A percentile compares a stretch with the other conserved stretches of the same genome.
phyloP scores from a whole-genome alignment of 179 eudicot species.

The Pouteria campechiana region DNA sequence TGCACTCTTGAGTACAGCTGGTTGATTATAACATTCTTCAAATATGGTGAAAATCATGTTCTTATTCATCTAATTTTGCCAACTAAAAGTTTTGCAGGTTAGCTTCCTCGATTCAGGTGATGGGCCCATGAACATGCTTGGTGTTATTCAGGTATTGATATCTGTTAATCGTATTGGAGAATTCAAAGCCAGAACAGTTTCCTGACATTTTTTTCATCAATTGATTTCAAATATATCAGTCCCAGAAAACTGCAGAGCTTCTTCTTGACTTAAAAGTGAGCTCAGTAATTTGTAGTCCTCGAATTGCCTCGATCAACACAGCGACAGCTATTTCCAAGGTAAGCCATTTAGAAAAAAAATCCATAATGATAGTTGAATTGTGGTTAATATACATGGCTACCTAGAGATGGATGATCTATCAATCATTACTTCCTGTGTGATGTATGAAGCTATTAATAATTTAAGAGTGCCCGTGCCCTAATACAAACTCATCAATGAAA shows the following conservation, averaged over 20 bases:
- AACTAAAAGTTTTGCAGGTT: conserved; percentile 26
- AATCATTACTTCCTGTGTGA: no score
- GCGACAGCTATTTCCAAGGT: conserved; percentile 60
- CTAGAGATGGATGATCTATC: no score
- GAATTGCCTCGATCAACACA: conserved; percentile 57
- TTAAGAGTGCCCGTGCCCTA: no score
- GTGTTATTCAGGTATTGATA: conserved; percentile 63
- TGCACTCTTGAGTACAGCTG: no score
- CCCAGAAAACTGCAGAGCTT: conserved; percentile 94
- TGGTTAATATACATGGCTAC: background rate
- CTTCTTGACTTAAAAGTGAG: conserved; percentile 81
- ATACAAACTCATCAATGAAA: no score
- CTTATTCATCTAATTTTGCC: background rate
- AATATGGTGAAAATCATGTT: no score
- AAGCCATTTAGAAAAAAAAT: no score
- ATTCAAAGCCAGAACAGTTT: background rate
- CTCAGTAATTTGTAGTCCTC: conserved; percentile 52
- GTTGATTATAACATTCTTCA: no score
- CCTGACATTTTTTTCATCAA: background rate
- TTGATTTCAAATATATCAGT: conserved; percentile 28
- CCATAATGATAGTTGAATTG: background rate
- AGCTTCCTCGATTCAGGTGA: conserved; percentile 27
- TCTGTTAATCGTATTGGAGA: background rate
- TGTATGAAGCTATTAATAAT: no score
- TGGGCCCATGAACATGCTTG: conserved; percentile 73